Evolutionary conservation across 345 rosid species (phyloP).

Genomic region (Streptanthus diversifolius): DNA sequence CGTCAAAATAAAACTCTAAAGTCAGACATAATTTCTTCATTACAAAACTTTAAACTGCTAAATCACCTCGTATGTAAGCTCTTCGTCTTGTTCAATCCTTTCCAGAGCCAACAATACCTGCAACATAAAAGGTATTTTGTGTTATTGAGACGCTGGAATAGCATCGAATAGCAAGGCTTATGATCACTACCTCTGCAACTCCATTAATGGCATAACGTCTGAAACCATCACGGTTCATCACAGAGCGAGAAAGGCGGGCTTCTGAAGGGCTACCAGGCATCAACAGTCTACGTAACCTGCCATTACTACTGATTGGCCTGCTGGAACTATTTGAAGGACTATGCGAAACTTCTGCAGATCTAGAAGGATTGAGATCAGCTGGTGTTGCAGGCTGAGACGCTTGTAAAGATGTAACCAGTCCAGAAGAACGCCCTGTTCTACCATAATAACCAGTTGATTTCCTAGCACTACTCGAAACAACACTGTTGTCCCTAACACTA

Average conservation of each 20-base stretch:
- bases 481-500: conserved; percentile 47
- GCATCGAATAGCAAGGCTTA: not conserved
- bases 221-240: conserved; percentile 50
- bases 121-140: not conserved
- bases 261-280: conserved; percentile 53
- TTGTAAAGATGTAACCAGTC: conserved; percentile 38
- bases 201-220: conserved; percentile 69
- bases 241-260: conserved; percentile 39
- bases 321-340: conserved; percentile 31
- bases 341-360: conserved; percentile 28
- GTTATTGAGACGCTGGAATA: not conserved
- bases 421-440: conserved; percentile 45
- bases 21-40: conserved; percentile 13
- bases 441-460: conserved; percentile 43
- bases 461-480: conserved; percentile 54
- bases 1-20: conserved; percentile 1
- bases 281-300: conserved; percentile 38
- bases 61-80: conserved; percentile 71
- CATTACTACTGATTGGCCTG: conserved; percentile 32
- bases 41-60: not conserved
- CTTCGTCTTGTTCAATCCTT: conserved; percentile 84
- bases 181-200: conserved; percentile 72
- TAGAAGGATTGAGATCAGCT: conserved; percentile 40
- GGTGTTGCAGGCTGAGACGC: conserved; percentile 40
- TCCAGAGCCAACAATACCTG: conserved; percentile 82